Base-by-base conservation (phyloP, 192 early-diverging fungal species). In the Coemansia sp. region DNA sequence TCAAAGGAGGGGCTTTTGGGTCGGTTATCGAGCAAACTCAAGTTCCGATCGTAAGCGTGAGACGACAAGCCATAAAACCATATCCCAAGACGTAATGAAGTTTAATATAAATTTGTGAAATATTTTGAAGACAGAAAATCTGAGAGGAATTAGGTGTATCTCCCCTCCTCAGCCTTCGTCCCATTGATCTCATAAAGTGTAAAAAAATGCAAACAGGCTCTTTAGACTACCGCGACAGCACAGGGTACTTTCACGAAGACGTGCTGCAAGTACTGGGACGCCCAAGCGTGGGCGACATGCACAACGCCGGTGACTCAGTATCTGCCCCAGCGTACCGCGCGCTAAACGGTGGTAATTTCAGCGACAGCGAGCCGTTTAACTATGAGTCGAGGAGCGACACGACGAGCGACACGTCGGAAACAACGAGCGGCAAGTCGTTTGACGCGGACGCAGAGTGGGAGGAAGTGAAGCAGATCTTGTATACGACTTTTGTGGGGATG, bases 221-320 rank as follows among this genome's bases (percentile, higher is more conserved):
- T n/a, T n/a, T 71, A 69, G 75, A 71, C 27, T 78, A 68, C 45
- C 69, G 75, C 46, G 75, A 78, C 41, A 38, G 51, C 17, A 59
- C 65, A 46, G 75, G 75, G 38, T 78, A 78, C 43, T 65, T 78
- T 12, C 69, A 66, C 23, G 65, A 68, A 13, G 69, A 78, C 27
- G 75, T 78, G 58, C 43, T 68, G 19, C 43, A 53, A 22, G 69
- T 78, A 18, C 75, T 78, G 0, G 75, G 75, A 1, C 75, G 75
- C 38, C 48, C 73, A 21, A 24, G 48, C 17, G n/a, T 63, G 9
- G 25, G 34, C 54, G n/a, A 41, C 7, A 37, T 6, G 9, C 1
- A 5, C 54, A 55, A 24, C 54, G 22, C n/a, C n/a, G n/a, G n/a
- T n/a, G 8, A 23, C 22, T 11, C 8, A 44, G 22, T 12, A 41